Evolutionary conservation across 495 filamentous ascomycete species (phyloP).

Genomic region (Penicillium parvum): DNA sequence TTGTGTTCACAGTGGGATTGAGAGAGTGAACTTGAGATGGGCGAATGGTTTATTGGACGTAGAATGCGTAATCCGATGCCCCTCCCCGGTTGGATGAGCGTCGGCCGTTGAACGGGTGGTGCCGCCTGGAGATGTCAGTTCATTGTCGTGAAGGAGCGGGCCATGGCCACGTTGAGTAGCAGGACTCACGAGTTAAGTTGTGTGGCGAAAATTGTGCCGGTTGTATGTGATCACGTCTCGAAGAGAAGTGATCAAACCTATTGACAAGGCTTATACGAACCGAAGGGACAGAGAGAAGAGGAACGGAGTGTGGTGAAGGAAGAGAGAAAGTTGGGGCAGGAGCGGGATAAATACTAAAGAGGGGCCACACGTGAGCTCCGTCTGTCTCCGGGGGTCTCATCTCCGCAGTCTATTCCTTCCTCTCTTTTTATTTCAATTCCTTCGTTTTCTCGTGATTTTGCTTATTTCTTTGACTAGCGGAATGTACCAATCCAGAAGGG

Average conservation of each 20-base stretch:
- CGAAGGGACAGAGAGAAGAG: conserved; percentile 10
- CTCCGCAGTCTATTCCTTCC: background rate
- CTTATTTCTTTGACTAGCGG: background rate
- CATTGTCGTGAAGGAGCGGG: background rate
- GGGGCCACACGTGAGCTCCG: conserved; percentile 14
- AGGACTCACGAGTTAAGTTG: conserved; percentile 46
- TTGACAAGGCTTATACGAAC: conserved; percentile 36
- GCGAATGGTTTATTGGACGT: conserved; percentile 49
- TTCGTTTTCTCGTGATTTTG: background rate
- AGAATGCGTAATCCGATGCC: conserved; percentile 73
- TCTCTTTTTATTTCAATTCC: background rate
- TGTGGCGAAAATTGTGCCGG: conserved; percentile 50
- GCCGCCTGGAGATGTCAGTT: conserved; percentile 54
- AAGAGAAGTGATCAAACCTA: conserved; percentile 39
- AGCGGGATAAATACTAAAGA: conserved; percentile 14
- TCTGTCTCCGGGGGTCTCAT: conserved; percentile 10
- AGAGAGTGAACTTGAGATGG: conserved; percentile 21
- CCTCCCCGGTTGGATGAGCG: conserved; percentile 86
- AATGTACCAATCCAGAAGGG: too few species aligned
- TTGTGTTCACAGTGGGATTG: conserved; percentile 40
- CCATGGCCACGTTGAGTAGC: background rate
- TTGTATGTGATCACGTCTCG: conserved; percentile 42
- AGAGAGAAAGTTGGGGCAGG: conserved; percentile 10
- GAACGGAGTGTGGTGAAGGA: conserved; percentile 7
- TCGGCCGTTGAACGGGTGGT: conserved; percentile 97